Evolutionary conservation across 164 flowering plant species (phyloP).

Genomic region (Aristolochia contorta): DNA sequence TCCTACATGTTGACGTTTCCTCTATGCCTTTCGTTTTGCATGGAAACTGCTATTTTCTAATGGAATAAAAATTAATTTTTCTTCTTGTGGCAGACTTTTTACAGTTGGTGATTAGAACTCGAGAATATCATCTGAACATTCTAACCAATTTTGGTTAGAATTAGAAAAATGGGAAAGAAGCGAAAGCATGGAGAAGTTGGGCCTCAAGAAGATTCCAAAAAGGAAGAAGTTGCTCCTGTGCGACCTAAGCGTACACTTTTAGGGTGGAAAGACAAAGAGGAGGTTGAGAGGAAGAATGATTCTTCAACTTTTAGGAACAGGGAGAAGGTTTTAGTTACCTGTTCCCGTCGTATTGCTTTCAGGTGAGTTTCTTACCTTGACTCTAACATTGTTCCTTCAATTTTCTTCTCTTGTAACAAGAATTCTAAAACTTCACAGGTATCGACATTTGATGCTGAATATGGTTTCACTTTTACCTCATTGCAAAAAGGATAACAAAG

Average conservation of each 20-base stretch:
- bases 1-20: too few relatives aligned
- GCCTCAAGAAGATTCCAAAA: slow-evolving; percentile 12
- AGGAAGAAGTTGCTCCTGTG: slow-evolving; percentile 37
- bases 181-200: slow-evolving; percentile 49
- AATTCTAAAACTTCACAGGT: slow-evolving; percentile 31
- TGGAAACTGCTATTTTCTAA: too few relatives aligned
- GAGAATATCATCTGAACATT: too few relatives aligned
- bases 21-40: too few relatives aligned
- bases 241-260: slow-evolving; percentile 71
- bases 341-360: slow-evolving; percentile 83
- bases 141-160: too few relatives aligned
- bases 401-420: neutral
- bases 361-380: slow-evolving; percentile 28
- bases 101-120: too few relatives aligned
- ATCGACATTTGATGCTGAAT: slow-evolving; percentile 97
- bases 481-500: slow-evolving; percentile 87
- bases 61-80: too few relatives aligned
- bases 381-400: neutral
- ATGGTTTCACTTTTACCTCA: slow-evolving; percentile 86
- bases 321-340: slow-evolving; percentile 86
- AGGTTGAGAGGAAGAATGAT: slow-evolving; percentile 9
- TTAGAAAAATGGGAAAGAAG: slow-evolving; percentile 57
- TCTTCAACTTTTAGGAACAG: slow-evolving; percentile 52
- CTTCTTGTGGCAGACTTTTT: too few relatives aligned
- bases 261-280: slow-evolving; percentile 74